Evolutionary conservation across 768 basidiomycete genomes (phyloP).

Genomic region (Lactarius evosmus): DNA sequence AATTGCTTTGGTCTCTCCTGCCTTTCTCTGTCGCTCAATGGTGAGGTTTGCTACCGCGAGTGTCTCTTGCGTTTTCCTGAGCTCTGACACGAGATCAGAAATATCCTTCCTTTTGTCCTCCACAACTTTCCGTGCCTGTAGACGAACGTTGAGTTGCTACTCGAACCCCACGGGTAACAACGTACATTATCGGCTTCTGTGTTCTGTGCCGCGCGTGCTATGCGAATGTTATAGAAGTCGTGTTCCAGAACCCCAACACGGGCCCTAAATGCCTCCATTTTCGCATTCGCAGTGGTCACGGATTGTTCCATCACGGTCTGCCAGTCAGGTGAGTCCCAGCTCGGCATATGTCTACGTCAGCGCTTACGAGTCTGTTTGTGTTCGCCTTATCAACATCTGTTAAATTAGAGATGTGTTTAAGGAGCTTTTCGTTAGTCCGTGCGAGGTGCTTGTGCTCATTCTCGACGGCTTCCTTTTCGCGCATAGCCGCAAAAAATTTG

Average conservation of each 20-base stretch:
- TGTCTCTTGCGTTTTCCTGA: conserved; percentile 9
- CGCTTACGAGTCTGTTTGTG: conserved; percentile 55
- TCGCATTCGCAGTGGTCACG: conserved; percentile 1
- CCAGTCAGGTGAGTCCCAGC: neutral
- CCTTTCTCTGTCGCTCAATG: conserved; percentile 41
- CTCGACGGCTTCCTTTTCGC: conserved; percentile 81
- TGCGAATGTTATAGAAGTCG: conserved; percentile 10
- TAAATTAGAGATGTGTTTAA: conserved; percentile 61
- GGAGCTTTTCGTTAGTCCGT: conserved; percentile 56
- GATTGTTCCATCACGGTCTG: conserved; percentile 25
- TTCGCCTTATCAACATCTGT: conserved; percentile 62
- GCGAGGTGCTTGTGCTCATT: conserved; percentile 64
- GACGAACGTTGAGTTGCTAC: neutral
- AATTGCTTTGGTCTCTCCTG: conserved; percentile 37
- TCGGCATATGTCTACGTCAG: neutral
- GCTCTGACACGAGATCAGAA: conserved; percentile 1
- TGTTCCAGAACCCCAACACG: neutral
- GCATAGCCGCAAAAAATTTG: conserved; percentile 89
- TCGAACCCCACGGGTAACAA: neutral
- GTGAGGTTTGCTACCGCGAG: conserved; percentile 10
- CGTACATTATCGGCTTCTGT: conserved; percentile 14
- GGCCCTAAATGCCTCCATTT: conserved; percentile 9
- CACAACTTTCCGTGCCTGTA: conserved; percentile 4
- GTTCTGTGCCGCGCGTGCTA: conserved; percentile 9
- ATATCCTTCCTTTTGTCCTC: conserved; percentile 15